Evolutionary conservation across 352 stramenopile species (phyloP).

Genomic region (Blastocystis hominis): DNA sequence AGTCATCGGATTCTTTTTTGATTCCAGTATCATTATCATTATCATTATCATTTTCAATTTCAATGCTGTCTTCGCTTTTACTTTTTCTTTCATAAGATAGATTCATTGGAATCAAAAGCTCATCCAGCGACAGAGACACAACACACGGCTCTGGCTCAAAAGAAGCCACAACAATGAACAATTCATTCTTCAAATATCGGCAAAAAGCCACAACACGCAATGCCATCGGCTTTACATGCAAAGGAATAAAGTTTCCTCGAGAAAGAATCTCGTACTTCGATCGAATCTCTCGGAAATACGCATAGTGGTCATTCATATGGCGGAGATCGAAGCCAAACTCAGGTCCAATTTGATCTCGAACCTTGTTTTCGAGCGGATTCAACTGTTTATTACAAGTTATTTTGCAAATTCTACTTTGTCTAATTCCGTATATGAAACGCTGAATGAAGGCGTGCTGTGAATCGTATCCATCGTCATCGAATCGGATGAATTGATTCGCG

Average conservation of each 20-base stretch:
- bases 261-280: background rate
- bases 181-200: conserved; percentile 18
- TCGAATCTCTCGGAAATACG: conserved; percentile 35
- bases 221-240: conserved; percentile 27
- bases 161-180: conserved; percentile 41
- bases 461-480: background rate
- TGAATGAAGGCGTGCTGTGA: background rate
- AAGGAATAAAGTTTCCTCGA: background rate
- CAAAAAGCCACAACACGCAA: conserved; percentile 52
- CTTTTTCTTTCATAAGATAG: background rate
- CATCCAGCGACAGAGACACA: conserved; percentile 24
- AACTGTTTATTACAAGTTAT: background rate
- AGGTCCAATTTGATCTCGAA: conserved; percentile 31
- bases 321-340: conserved; percentile 60
- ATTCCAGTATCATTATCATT: too few relatives aligned
- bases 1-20: too few relatives aligned
- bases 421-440: conserved; percentile 27
- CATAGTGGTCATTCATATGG: conserved; percentile 58
- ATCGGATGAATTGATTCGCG: background rate
- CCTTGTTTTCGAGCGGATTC: conserved; percentile 22
- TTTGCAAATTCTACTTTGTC: background rate
- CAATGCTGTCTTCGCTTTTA: background rate
- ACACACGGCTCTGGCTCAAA: conserved; percentile 42
- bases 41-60: too few relatives aligned
- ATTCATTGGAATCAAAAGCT: conserved; percentile 25